phyloP scores from a whole-genome alignment of 176 grass and related monocot species.

The Olyra latifolia region DNA sequence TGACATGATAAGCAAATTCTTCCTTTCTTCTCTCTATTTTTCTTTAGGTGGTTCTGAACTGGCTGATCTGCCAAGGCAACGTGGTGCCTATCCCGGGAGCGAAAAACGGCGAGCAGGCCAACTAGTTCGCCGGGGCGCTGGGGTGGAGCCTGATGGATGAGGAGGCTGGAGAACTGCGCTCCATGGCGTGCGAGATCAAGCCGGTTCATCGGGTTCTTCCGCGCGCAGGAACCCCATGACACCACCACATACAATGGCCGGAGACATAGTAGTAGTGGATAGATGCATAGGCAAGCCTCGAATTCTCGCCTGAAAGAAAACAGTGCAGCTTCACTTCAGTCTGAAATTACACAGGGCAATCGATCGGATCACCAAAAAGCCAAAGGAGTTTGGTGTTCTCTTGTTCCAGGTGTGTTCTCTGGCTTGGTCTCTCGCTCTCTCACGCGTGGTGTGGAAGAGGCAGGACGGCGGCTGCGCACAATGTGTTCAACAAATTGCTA shows the following conservation, averaged over 20 bases:
- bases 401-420: no score
- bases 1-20: not conserved
- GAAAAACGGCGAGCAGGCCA: conserved; percentile 70
- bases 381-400: no score
- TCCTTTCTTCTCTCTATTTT: not conserved
- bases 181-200: conserved; percentile 41
- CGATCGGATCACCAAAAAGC: not conserved
- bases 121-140: conserved; percentile 57
- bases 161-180: conserved; percentile 59
- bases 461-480: no score
- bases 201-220: conserved; percentile 64
- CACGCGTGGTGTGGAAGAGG: no score
- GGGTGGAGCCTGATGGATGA: conserved; percentile 54
- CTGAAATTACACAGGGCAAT: not conserved
- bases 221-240: conserved; percentile 24
- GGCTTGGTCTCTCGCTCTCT: no score
- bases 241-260: conserved; percentile 7
- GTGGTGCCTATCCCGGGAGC: conserved; percentile 91
- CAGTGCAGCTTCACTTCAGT: not conserved
- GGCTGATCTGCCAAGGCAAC: conserved; percentile 88
- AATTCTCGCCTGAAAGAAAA: not conserved
- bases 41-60: conserved; percentile 81
- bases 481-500: no score
- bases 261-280: conserved; percentile 8
- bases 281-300: not conserved